Base-by-base conservation (phyloP, 73 alveolate species). In the Paramecium octaurelia region DNA sequence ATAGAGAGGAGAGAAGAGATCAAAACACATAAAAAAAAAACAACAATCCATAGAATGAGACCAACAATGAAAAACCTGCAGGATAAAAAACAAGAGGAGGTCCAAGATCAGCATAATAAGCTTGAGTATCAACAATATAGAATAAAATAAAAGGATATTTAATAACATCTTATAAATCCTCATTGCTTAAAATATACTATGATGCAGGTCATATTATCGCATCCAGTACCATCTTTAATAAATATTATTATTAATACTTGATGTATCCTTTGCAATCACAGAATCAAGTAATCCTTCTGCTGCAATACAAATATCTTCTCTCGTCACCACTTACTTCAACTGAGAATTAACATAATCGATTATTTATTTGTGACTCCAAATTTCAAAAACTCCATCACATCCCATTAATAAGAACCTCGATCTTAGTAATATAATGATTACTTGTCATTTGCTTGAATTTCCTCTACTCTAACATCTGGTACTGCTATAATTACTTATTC, bases 161-260 rank as follows among this genome's bases (percentile, higher is more conserved):
- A 54, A 54, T 54, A 54, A 14, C 69, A n/a, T 54, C 69, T 54
- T 54, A 54, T 54, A 54, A 18, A 54, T 18, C 8, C 34, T 54
- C 69, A 54, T 64, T 16, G 2, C 24, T 93, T 95, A 83, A 95
- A 70, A 80, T 58, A 73, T 18, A 75, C 88, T 34, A 75, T 12
- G 38, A 75, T 75, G 88, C 68, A 35, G 21, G 98, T 96, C 98
- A 95, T 96, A 90, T 96, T 96, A 92, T 96, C 99, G 64, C 98
- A 96, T 6, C 99, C 99, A 38, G 92, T 95, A 48, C 96, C 98
- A 29, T 75, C 88, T 75, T 31, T 38, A 57, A n/a, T 8, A 12
- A 58, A 11, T 4, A 12, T 23, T 23, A 27, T 31, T 3, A 27
- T 64, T 12, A 23, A 54, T 64, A 64, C 84, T 48, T 58, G 68